Evolutionary conservation across 2,329 filamentous ascomycete genomes (phyloP).

Genomic region (Pseudogymnoascus sp.): DNA sequence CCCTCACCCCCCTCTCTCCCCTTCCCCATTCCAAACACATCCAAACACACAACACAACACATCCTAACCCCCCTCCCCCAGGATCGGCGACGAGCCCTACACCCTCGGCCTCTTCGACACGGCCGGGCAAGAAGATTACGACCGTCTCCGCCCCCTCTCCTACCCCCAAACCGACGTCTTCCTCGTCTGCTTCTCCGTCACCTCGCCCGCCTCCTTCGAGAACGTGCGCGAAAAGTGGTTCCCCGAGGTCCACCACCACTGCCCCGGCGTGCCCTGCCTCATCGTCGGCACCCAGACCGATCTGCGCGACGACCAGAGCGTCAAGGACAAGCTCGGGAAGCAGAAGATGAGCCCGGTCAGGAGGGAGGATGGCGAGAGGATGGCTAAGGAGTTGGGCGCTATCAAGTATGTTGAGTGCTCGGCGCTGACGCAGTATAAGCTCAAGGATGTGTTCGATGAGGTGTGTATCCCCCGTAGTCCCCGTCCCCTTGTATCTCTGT

Average conservation of each 20-base stretch:
- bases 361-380: slow-evolving; percentile 87
- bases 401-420: slow-evolving; percentile 99
- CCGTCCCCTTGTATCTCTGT: no score
- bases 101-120: slow-evolving; percentile 97
- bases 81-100: slow-evolving; percentile 98
- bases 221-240: slow-evolving; percentile 99
- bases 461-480: slow-evolving; percentile 43
- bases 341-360: slow-evolving; percentile 93
- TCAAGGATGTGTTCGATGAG: slow-evolving; percentile 99
- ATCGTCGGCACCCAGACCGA: slow-evolving; percentile 98
- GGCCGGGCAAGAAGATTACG: slow-evolving; percentile 98
- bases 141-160: slow-evolving; percentile 88
- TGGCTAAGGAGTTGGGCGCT: slow-evolving; percentile 95
- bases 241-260: slow-evolving; percentile 97
- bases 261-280: slow-evolving; percentile 91
- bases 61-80: slow-evolving; percentile 34
- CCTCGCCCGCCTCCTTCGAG: slow-evolving; percentile 93
- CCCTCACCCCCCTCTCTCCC: background rate
- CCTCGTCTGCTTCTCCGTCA: slow-evolving; percentile 97
- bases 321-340: slow-evolving; percentile 85
- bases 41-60: background rate
- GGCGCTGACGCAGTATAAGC: slow-evolving; percentile 92
- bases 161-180: slow-evolving; percentile 99
- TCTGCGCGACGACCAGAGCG: slow-evolving; percentile 79
- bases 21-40: background rate